Conservation (phyloP, 805 yeast genomes). For the Spathaspora sp. region DNA sequence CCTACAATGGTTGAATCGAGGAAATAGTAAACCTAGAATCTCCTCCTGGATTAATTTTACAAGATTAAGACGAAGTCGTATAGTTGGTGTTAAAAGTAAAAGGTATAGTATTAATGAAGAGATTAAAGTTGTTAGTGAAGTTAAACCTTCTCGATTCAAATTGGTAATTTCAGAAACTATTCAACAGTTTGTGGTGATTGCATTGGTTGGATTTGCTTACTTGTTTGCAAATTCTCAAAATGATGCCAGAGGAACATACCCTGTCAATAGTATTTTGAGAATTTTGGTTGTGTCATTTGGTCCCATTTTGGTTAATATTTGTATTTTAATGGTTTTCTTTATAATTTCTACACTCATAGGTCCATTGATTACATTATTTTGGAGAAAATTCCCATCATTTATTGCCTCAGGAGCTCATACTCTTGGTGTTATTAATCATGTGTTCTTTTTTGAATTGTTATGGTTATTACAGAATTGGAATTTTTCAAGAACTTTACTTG, state of each 20-base stretch:
- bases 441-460: conserved; percentile 56
- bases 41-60: conserved; percentile 46
- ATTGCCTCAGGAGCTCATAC: conserved; percentile 58
- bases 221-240: conserved; percentile 54
- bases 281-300: conserved; percentile 41
- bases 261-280: conserved; percentile 42
- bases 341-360: conserved; percentile 46
- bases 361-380: conserved; percentile 44
- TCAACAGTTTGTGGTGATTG: conserved; percentile 31
- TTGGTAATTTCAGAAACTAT: conserved; percentile 38
- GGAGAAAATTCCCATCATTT: conserved; percentile 44
- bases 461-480: conserved; percentile 70
- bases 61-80: conserved; percentile 48
- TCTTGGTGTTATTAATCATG: conserved; percentile 48
- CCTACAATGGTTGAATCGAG: conserved; percentile 49
- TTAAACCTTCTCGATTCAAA: conserved; percentile 47
- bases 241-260: conserved; percentile 30
- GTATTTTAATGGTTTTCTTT: conserved; percentile 37
- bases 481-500: conserved; percentile 55
- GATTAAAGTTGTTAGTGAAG: conserved; percentile 39
- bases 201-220: conserved; percentile 42
- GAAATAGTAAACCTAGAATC: conserved; percentile 40
- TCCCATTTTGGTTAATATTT: conserved; percentile 46
- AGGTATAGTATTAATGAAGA: conserved; percentile 34
- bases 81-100: conserved; percentile 53